Percentiles rank a stretch among this genome's conserved stretches.
Evolutionary conservation across 192 early-diverging fungal genomes (phyloP).

Genomic region (Umbelopsis isabellina): DNA sequence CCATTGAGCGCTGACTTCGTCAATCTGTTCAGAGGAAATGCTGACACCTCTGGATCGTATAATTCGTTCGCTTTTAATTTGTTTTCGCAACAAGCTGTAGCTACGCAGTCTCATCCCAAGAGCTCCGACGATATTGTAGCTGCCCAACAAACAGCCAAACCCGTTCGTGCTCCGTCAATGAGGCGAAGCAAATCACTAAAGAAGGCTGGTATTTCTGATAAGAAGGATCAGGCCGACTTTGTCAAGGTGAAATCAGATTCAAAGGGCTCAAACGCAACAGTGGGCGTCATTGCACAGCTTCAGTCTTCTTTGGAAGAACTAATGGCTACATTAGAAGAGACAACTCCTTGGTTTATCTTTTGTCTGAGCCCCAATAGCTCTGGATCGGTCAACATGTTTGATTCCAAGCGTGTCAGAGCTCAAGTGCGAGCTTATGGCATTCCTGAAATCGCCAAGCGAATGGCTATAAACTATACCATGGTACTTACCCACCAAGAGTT

Average conservation of each 20-base stretch:
- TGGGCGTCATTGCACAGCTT: conserved; percentile 61
- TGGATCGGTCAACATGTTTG: conserved; percentile 63
- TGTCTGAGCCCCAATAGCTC: conserved; percentile 78
- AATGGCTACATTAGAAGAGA: conserved; percentile 72
- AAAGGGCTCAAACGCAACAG: background rate
- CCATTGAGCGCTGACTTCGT: conserved; percentile 83
- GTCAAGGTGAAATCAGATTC: background rate
- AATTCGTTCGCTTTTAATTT: conserved; percentile 78
- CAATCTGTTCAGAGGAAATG: conserved; percentile 78
- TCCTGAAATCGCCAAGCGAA: conserved; percentile 64
- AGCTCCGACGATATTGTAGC: conserved; percentile 77
- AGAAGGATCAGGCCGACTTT: background rate
- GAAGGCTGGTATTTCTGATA: background rate
- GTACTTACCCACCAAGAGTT: conserved; percentile 80
- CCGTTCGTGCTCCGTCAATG: conserved; percentile 69
- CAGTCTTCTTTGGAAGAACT: conserved; percentile 71
- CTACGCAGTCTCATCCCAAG: conserved; percentile 83
- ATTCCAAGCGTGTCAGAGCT: conserved; percentile 65
- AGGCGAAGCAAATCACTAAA: conserved; percentile 43
- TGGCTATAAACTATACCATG: conserved; percentile 74
- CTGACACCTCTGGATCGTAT: conserved; percentile 60
- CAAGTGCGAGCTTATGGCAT: conserved; percentile 78
- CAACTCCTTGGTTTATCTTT: conserved; percentile 78
- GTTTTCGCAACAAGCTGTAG: conserved; percentile 72
- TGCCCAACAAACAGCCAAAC: conserved; percentile 74